phyloP scores from a whole-genome alignment of 768 basidiomycete species.

The Sutorius australiensis region DNA sequence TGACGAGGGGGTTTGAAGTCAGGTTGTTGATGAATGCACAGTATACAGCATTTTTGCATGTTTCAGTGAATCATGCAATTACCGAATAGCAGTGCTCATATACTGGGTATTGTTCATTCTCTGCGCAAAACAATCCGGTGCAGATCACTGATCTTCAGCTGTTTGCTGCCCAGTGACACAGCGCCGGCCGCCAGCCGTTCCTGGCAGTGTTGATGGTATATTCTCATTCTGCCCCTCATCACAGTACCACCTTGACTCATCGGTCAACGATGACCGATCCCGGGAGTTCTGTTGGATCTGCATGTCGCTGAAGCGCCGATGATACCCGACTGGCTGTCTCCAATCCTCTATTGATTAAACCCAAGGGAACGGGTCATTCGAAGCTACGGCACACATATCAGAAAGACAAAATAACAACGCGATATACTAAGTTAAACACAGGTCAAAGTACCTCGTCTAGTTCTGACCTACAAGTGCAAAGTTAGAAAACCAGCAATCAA shows the following conservation, averaged over 20 bases:
- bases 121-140: background rate
- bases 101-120: background rate
- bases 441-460: background rate
- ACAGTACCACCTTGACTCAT: background rate
- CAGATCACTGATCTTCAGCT: background rate
- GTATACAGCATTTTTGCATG: background rate
- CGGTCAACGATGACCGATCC: background rate
- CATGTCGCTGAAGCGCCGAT: background rate
- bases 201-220: background rate
- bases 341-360: background rate
- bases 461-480: background rate
- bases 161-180: background rate
- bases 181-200: background rate
- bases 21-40: background rate
- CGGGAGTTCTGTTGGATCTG: background rate
- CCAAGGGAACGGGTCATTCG: background rate
- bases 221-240: background rate
- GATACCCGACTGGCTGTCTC: background rate
- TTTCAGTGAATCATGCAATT: background rate
- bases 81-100: background rate
- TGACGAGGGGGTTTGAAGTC: background rate
- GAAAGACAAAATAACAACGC: background rate
- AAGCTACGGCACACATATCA: background rate
- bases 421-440: slow-evolving; percentile 1
- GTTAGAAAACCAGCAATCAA: background rate